phyloP scores from a whole-genome alignment of 164 flowering plant species.

The Umbellularia californica region DNA sequence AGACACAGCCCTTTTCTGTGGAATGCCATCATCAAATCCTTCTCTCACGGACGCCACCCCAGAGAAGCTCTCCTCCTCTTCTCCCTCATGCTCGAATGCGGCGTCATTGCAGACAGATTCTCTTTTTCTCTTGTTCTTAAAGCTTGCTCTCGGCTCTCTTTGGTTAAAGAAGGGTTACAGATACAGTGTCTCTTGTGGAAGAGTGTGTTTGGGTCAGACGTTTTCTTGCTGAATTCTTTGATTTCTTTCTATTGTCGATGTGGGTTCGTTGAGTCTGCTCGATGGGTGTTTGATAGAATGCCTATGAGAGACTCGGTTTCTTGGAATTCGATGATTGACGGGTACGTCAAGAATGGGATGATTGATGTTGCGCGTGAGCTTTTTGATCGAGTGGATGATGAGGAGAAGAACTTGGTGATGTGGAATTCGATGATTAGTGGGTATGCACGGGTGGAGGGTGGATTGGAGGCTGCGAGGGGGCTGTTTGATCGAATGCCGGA shows the following conservation, averaged over 20 bases:
- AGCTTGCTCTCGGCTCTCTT: conserved; percentile 48
- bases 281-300: conserved; percentile 55
- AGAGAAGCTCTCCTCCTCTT: conserved; percentile 35
- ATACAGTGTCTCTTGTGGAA: conserved; percentile 54
- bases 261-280: conserved; percentile 36
- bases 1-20: conserved; percentile 44
- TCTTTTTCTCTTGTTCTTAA: conserved; percentile 55
- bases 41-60: conserved; percentile 50
- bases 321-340: conserved; percentile 64
- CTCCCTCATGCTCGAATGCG: conserved; percentile 46
- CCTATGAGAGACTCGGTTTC: conserved; percentile 44
- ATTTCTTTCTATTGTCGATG: conserved; percentile 37
- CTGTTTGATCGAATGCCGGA: conserved; percentile 56
- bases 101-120: conserved; percentile 40
- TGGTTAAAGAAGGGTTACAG: conserved; percentile 47
- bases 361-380: conserved; percentile 39
- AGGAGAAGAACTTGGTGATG: conserved; percentile 44
- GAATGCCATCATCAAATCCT: conserved; percentile 54
- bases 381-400: conserved; percentile 44
- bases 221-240: conserved; percentile 57
- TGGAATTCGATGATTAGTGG: conserved; percentile 74
- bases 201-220: conserved; percentile 33
- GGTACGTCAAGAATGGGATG: conserved; percentile 55
- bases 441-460: conserved; percentile 29
- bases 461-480: conserved; percentile 34